phyloP scores from a whole-genome alignment of 2,329 filamentous ascomycete genomes.

The Diaporthe sp. region DNA sequence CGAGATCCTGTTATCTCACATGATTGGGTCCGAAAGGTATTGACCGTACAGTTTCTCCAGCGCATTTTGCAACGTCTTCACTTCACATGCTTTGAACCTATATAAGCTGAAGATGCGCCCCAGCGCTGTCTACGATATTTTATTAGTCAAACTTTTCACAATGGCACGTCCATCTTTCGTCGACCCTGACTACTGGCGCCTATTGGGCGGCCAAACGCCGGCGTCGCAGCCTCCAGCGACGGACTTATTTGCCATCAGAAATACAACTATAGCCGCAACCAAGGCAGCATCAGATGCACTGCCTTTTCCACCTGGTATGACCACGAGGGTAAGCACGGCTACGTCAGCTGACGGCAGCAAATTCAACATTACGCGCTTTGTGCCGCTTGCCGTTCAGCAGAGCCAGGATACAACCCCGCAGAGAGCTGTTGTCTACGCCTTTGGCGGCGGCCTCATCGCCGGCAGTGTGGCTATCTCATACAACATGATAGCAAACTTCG shows the following conservation, averaged over 20 bases:
- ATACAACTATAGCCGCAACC: not conserved
- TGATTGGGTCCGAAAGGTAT: too few species aligned
- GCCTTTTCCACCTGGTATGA: slow-evolving; percentile 2
- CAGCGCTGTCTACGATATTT: not conserved
- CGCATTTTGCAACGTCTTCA: too few species aligned
- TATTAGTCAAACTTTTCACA: not conserved
- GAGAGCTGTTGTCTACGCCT: slow-evolving; percentile 42
- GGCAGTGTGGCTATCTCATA: slow-evolving; percentile 41
- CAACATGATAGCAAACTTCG: slow-evolving; percentile 38
- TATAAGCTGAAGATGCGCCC: not conserved
- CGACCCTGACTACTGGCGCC: slow-evolving; percentile 19
- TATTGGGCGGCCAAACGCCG: slow-evolving; percentile 8
- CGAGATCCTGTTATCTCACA: too few species aligned
- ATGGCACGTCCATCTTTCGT: slow-evolving; percentile 19
- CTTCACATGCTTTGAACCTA: too few species aligned
- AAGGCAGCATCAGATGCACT: slow-evolving; percentile 13
- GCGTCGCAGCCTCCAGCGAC: not conserved
- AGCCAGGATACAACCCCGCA: slow-evolving; percentile 18
- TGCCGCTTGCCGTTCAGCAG: slow-evolving; percentile 38
- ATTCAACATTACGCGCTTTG: slow-evolving; percentile 40
- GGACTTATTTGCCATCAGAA: slow-evolving; percentile 15
- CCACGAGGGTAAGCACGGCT: slow-evolving; percentile 4
- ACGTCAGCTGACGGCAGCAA: slow-evolving; percentile 27
- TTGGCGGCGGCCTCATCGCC: slow-evolving; percentile 47
- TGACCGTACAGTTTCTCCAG: too few species aligned